Percentiles rank a stretch among this genome's conserved stretches.
Evolutionary conservation across 148 eudicot species (phyloP).

Genomic region (Rheum nobile): DNA sequence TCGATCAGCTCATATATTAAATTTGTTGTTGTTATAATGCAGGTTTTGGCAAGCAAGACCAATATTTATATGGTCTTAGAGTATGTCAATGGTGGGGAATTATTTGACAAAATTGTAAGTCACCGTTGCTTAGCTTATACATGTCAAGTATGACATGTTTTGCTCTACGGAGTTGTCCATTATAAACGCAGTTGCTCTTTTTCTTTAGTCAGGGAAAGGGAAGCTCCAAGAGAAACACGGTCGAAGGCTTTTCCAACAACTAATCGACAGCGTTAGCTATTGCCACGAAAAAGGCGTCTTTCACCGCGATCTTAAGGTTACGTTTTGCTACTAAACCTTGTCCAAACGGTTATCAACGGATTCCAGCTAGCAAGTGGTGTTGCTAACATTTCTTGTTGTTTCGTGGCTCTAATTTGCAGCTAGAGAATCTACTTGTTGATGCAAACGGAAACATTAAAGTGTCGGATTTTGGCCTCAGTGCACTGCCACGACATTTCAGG

Average conservation of each 20-base stretch:
- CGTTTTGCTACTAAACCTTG: background rate
- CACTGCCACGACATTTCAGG: slow-evolving; percentile 81
- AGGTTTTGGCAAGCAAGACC: slow-evolving; percentile 96
- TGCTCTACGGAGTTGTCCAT: slow-evolving; percentile 6
- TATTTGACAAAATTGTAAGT: slow-evolving; percentile 82
- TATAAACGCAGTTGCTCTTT: background rate
- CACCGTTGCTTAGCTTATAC: background rate
- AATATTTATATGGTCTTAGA: slow-evolving; percentile 93
- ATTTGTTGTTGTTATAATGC: slow-evolving; percentile 6
- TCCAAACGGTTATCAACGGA: background rate
- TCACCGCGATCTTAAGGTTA: slow-evolving; percentile 94
- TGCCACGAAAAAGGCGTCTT: slow-evolving; percentile 90
- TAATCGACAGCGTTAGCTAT: slow-evolving; percentile 79
- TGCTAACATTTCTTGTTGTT: too few species aligned
- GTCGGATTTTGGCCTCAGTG: slow-evolving; percentile 93
- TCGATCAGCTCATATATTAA: background rate
- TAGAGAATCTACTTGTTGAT: slow-evolving; percentile 74
- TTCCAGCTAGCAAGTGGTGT: background rate
- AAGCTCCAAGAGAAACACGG: slow-evolving; percentile 54
- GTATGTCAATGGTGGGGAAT: slow-evolving; percentile 83
- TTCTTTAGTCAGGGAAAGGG: slow-evolving; percentile 53
- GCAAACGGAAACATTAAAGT: slow-evolving; percentile 69
- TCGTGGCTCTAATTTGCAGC: slow-evolving; percentile 29
- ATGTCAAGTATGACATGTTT: background rate
- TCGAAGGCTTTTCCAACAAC: slow-evolving; percentile 74